Evolutionary conservation across 2,329 filamentous ascomycete species (phyloP).

Genomic region (Tympanopsis confertula): DNA sequence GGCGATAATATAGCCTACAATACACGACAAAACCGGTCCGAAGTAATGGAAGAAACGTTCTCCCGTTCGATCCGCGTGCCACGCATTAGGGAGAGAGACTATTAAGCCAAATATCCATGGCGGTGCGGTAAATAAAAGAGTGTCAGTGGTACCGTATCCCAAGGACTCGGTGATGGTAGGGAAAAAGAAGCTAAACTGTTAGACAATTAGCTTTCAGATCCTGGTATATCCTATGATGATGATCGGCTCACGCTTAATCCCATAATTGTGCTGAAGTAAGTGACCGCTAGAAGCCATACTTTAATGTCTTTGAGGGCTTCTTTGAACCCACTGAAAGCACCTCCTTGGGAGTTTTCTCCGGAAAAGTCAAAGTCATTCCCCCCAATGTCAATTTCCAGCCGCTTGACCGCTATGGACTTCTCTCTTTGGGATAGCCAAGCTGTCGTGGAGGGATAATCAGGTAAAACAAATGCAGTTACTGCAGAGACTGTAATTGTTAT

Average conservation of each 20-base stretch:
- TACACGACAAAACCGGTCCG: slow-evolving; percentile 8
- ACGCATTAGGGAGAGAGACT: slow-evolving; percentile 17
- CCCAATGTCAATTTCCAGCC: no score
- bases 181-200: slow-evolving; percentile 9
- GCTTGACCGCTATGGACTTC: no score
- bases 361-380: no score
- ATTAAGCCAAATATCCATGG: slow-evolving; percentile 14
- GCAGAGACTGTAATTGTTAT: slow-evolving; percentile 9
- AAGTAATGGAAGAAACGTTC: slow-evolving; percentile 25
- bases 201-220: no score
- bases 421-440: slow-evolving; percentile 8
- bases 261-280: slow-evolving; percentile 2
- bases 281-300: slow-evolving; percentile 3
- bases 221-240: no score
- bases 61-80: slow-evolving; percentile 22
- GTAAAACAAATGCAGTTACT: slow-evolving; percentile 9
- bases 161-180: slow-evolving; percentile 15
- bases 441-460: slow-evolving; percentile 11
- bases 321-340: neutral
- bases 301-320: slow-evolving; percentile 3
- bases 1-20: slow-evolving; percentile 12
- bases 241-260: no score
- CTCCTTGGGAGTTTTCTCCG: slow-evolving; percentile 3
- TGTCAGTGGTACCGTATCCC: slow-evolving; percentile 8
- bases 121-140: slow-evolving; percentile 16